Evolutionary conservation across 176 grass and related monocot genomes (phyloP).

Genomic region (Miscanthus lutarioriparius): DNA sequence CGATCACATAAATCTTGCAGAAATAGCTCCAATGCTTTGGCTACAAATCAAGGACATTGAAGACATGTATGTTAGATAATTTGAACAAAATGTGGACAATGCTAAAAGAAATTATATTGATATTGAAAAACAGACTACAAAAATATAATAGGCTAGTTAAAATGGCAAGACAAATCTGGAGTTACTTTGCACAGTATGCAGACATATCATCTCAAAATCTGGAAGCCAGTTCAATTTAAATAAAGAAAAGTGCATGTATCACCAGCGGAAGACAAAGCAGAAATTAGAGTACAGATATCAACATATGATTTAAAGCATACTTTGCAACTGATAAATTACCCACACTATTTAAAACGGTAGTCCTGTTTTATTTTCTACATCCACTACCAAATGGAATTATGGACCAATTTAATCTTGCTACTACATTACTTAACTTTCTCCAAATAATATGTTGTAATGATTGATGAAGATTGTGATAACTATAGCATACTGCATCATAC

Average conservation of each 20-base stretch:
- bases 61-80: slow-evolving; percentile 14
- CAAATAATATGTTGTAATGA: neutral
- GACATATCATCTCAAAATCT: neutral
- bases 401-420: neutral
- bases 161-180: neutral
- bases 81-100: slow-evolving; percentile 2
- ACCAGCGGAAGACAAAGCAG: neutral
- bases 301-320: neutral
- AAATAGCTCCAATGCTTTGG: slow-evolving; percentile 97
- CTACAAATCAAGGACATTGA: slow-evolving; percentile 45
- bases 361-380: neutral
- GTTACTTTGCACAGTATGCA: slow-evolving; percentile 1
- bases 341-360: neutral
- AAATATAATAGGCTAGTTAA: neutral
- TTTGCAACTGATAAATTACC: neutral
- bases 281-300: neutral
- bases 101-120: slow-evolving; percentile 10
- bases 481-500: neutral
- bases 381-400: neutral
- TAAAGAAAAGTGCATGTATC: neutral
- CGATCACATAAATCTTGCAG: slow-evolving; percentile 94
- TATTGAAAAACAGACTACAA: neutral
- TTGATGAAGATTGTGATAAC: neutral
- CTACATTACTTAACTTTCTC: neutral
- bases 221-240: neutral